These are phyloP conservation scores for Lobosporangium transversale DNA, from an alignment of 192 early-diverging fungal species.

Conservation along the genomic window DNA sequence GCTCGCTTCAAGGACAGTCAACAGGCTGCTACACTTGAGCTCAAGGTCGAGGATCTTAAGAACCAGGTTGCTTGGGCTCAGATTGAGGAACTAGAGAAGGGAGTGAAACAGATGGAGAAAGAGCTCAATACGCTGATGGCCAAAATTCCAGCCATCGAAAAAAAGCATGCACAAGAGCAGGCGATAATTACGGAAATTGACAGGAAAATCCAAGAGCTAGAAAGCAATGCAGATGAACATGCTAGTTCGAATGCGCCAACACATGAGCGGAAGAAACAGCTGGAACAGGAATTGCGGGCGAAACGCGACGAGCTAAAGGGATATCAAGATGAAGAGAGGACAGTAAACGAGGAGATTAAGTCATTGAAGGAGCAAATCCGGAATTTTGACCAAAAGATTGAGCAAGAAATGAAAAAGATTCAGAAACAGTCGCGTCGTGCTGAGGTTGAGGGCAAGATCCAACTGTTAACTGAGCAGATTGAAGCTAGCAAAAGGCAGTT, in stretches of 20 bases:
- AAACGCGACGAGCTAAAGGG: slow-evolving; percentile 58
- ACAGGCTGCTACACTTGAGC: slow-evolving; percentile 65
- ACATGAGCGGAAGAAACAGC: slow-evolving; percentile 60
- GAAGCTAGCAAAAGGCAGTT: slow-evolving; percentile 43
- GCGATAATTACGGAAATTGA: slow-evolving; percentile 48
- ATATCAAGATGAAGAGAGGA: slow-evolving; percentile 51
- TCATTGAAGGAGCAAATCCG: slow-evolving; percentile 44
- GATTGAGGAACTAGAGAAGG: slow-evolving; percentile 66
- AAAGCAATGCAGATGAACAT: slow-evolving; percentile 47
- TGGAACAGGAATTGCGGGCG: slow-evolving; percentile 53
- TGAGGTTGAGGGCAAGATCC: slow-evolving; percentile 55
- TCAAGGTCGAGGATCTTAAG: slow-evolving; percentile 65
- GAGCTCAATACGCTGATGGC: not conserved
- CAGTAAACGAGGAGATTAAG: slow-evolving; percentile 57
- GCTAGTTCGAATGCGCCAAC: slow-evolving; percentile 54
- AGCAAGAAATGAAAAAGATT: slow-evolving; percentile 50
- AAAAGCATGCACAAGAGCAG: slow-evolving; percentile 17
- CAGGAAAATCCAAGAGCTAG: slow-evolving; percentile 39
- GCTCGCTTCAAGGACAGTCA: slow-evolving; percentile 73
- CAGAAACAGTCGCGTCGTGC: slow-evolving; percentile 45
- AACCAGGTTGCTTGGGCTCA: slow-evolving; percentile 83
- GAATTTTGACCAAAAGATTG: slow-evolving; percentile 62
- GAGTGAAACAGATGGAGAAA: slow-evolving; percentile 19
- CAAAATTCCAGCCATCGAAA: slow-evolving; percentile 30
- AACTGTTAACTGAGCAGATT: slow-evolving; percentile 43